Percentiles rank a stretch among this genome's conserved stretches.
Conservation (phyloP, 352 stramenopile genomes). For the Pythium aristosporum region DNA sequence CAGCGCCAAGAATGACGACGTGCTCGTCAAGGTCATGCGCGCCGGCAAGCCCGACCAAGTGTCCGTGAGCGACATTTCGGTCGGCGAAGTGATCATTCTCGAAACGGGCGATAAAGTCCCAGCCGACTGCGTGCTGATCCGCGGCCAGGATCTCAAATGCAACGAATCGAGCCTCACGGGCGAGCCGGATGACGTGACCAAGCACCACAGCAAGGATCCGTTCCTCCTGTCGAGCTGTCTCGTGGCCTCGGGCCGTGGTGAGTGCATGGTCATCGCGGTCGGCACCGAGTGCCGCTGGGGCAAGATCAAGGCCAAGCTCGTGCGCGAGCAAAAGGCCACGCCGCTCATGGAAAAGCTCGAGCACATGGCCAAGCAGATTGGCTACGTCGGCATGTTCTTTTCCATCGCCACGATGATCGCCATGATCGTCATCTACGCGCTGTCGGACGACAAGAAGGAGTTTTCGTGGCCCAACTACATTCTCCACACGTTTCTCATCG, state of each 20-base stretch:
- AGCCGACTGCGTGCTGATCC: slow-evolving; percentile 92
- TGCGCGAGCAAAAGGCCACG: slow-evolving; percentile 86
- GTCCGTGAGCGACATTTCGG: slow-evolving; percentile 68
- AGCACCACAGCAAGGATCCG: slow-evolving; percentile 66
- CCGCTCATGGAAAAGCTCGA: slow-evolving; percentile 93
- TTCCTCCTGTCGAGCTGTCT: slow-evolving; percentile 89
- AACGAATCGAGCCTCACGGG: slow-evolving; percentile 97
- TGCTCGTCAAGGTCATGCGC: slow-evolving; percentile 80
- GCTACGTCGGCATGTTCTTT: slow-evolving; percentile 83
- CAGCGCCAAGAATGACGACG: slow-evolving; percentile 88
- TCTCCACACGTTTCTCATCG: slow-evolving; percentile 94
- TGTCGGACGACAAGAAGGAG: slow-evolving; percentile 59
- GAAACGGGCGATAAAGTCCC: slow-evolving; percentile 93
- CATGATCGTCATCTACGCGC: slow-evolving; percentile 83
- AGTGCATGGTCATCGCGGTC: slow-evolving; percentile 85
- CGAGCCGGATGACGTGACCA: slow-evolving; percentile 93
- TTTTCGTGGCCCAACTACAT: slow-evolving; percentile 80
- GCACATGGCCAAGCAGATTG: slow-evolving; percentile 89
- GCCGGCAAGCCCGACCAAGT: slow-evolving; percentile 66
- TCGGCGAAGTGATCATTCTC: slow-evolving; percentile 91
- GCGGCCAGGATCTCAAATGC: slow-evolving; percentile 91
- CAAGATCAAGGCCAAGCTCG: slow-evolving; percentile 91
- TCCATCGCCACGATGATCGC: slow-evolving; percentile 85
- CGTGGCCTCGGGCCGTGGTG: slow-evolving; percentile 62
- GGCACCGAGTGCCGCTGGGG: slow-evolving; percentile 84